These are phyloP conservation scores for Leptographium galeiforme DNA, from an alignment of 2,329 filamentous ascomycete genomes.

Conservation along the genomic window DNA sequence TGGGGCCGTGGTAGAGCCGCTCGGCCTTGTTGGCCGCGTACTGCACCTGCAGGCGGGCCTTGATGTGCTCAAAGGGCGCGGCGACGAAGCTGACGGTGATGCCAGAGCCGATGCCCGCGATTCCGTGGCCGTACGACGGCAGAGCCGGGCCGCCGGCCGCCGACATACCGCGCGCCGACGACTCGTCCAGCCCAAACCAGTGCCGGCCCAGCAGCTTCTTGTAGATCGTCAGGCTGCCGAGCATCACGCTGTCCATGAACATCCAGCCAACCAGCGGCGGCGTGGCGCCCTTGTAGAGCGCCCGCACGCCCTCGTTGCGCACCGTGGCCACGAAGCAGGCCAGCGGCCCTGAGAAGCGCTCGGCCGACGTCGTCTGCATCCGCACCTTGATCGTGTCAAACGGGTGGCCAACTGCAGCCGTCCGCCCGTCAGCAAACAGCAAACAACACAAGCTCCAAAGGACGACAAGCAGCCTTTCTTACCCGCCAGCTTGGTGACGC, in stretches of 20 bases:
- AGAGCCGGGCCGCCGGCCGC: conserved; percentile 35
- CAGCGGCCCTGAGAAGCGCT: conserved; percentile 73
- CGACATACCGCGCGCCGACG: conserved; percentile 20
- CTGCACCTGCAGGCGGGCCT: conserved; percentile 86
- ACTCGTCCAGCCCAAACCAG: conserved; percentile 41
- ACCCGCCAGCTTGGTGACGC: conserved; percentile 81
- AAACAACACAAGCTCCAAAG: too few relatives aligned
- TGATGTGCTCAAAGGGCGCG: conserved; percentile 88
- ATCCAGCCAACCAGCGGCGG: conserved; percentile 94
- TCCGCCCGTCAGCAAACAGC: too few relatives aligned
- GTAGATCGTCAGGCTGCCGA: conserved; percentile 84
- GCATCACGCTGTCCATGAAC: conserved; percentile 89
- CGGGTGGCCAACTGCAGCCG: conserved; percentile 44
- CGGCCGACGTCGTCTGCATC: conserved; percentile 66
- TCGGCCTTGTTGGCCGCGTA: conserved; percentile 69
- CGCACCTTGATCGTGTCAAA: conserved; percentile 98
- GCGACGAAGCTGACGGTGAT: conserved; percentile 86
- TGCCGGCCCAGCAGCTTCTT: conserved; percentile 70
- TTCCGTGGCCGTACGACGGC: conserved; percentile 67
- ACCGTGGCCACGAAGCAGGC: conserved; percentile 78
- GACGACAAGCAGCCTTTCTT: conserved; percentile 16
- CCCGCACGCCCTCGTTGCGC: conserved; percentile 68
- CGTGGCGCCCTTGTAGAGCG: conserved; percentile 87
- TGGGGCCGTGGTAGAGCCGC: conserved; percentile 70
- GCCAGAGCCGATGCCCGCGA: conserved; percentile 79